Base-by-base conservation (phyloP, 2,329 filamentous ascomycete species). In the Metarhizium anisopliae region DNA sequence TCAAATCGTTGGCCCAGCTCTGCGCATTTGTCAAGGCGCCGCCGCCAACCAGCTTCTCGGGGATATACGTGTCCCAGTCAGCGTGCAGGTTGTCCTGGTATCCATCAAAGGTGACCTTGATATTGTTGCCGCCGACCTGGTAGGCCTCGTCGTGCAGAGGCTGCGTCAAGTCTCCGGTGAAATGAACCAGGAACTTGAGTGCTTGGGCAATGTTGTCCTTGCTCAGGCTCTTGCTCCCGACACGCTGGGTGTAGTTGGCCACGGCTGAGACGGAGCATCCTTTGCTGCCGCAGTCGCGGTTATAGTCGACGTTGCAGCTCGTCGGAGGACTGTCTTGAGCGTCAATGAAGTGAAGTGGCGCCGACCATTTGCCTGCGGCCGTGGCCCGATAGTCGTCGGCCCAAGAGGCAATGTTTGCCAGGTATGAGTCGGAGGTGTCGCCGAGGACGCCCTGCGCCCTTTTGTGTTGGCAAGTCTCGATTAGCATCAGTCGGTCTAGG, bases 61-160 rank as follows among this genome's bases (percentile, higher is more conserved):
- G 77, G 58, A 85, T 83, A 52, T 75, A 70, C 6, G 77, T 81
- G 64, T 86, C 32, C 32, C 83, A 86, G 52, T 80, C 73, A 4
- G 77, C 66, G 65, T 86, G 83, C 6, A 86, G 72, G 64, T 86
- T 86, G 32, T 78, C 79, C 42, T 64, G 62, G 29, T 74, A 70
- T 14, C 75, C 73, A 53, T 76, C 68, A 64, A 81, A 86, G 1
- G 68, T 69, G 6, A 85, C 82, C 1, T 68, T 60, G 59, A 85
- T 80, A 63, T 52, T 38, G 55, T 65, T 85, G 3, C 81, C 82
- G 43, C 83, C 83, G 0, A 74, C 63, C 36, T 76, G 72, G 54
- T 79, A 71, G 10, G 73, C 73, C 64, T 82, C 78, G 60, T 74
- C 75, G 65, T 81, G 79, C 6, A 82, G 70, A 1, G 79, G 79